Evolutionary conservation across 208 protist species (phyloP), one percentile per base, ranked within the genome.

Genomic region (Leishmania braziliensis): DNA sequence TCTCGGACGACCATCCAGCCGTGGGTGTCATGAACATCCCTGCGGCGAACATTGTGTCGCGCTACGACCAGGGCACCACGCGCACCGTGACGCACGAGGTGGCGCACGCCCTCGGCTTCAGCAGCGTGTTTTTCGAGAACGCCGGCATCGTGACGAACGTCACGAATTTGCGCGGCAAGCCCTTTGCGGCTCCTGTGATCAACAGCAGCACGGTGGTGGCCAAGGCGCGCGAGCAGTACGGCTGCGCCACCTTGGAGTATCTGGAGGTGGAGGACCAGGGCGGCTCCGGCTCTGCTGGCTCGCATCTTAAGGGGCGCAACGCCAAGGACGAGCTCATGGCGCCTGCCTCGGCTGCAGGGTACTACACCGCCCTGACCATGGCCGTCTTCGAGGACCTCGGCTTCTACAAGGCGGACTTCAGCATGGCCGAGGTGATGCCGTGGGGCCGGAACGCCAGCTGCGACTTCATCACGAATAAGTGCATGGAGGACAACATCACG

Each of bases 261-360:
- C 88, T 95, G 79, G 93, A 96, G 88, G 36, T 98, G 58, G 95
- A 98, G 85, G 88, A 97, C 79, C 26, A 58, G 50, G 70, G 70
- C 20, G 48, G 48, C 16, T 10, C 6, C 0, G 89, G 85, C 53
- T 89, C 91, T 4, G 84, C 68, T 0, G 58, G 71, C 51, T 75
- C 70, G 29, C 95, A 98, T 86, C 97, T 94, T 93, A 93, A 97
- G 87, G 84, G 88, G 51, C 86, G 91, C 71, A 91, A 58, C 70
- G 86, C 91, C 10, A 88, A 86, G 60, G 90, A 98, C 60, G 96
- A 98, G 74, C 76, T 95, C 36, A 98, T 98, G 95, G 77, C 88
- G 33, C 88, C 83, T 14, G 75, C 82, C 18, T 36, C 20, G 29
- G 23, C 26, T 71, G 76, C 50, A n/a, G 81, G 33, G 43, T 95